phyloP scores from a whole-genome alignment of 208 protist species.

The Polymyxa betae region DNA sequence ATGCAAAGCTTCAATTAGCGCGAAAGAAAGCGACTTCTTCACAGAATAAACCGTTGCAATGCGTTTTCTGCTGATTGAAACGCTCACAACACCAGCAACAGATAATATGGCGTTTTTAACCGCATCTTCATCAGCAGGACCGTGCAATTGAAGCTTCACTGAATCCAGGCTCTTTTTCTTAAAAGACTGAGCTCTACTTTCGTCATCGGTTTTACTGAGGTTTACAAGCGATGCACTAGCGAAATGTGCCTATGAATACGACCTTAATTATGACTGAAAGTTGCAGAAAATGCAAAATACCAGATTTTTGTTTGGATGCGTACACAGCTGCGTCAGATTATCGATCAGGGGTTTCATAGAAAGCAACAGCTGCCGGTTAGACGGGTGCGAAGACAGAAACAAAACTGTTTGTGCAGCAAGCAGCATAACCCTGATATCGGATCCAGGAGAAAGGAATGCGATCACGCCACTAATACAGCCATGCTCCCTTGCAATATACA shows the following conservation, averaged over 20 bases:
- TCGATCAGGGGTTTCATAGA: not conserved
- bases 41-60: not conserved
- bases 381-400: not conserved
- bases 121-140: not conserved
- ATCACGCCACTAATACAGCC: slow-evolving; percentile 8
- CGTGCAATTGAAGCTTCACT: not conserved
- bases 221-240: not conserved
- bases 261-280: not conserved
- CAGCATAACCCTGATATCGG: not conserved
- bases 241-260: not conserved
- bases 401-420: not conserved
- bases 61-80: not conserved
- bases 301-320: not conserved
- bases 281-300: not conserved
- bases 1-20: not conserved
- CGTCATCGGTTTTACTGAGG: not conserved
- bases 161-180: slow-evolving; percentile 2
- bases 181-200: not conserved
- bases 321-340: not conserved
- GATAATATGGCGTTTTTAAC: not conserved
- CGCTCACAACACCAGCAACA: not conserved
- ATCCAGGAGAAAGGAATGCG: not conserved
- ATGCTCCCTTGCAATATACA: not conserved
- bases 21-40: not conserved
- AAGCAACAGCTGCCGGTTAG: not conserved